Evolutionary conservation across 2,329 filamentous ascomycete species (phyloP).

Genomic region (Xylariaceae sp.): DNA sequence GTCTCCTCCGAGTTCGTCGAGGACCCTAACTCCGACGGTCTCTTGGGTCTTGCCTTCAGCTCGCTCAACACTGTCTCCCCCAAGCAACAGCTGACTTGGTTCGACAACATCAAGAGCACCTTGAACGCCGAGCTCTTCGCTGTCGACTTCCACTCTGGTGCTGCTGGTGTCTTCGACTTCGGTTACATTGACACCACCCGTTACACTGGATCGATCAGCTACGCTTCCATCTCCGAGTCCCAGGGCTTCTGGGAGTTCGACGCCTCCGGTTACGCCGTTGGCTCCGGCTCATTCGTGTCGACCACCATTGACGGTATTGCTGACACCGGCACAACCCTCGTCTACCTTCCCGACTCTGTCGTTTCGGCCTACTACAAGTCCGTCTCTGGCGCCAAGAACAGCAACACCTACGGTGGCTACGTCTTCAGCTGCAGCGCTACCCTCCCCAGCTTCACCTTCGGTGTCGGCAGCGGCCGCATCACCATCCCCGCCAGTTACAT

Average conservation of each 20-base stretch:
- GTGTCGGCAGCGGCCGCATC: slow-evolving; percentile 44
- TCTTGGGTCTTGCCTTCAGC: slow-evolving; percentile 27
- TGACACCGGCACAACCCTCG: slow-evolving; percentile 58
- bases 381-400: slow-evolving; percentile 41
- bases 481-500: slow-evolving; percentile 48
- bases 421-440: slow-evolving; percentile 47
- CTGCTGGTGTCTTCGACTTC: slow-evolving; percentile 33
- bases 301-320: slow-evolving; percentile 42
- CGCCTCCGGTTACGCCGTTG: slow-evolving; percentile 27
- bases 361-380: slow-evolving; percentile 49
- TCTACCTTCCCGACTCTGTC: slow-evolving; percentile 40
- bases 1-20: slow-evolving; percentile 22
- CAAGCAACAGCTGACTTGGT: slow-evolving; percentile 21
- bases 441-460: slow-evolving; percentile 49
- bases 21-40: slow-evolving; percentile 22
- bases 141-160: slow-evolving; percentile 25
- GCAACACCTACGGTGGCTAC: slow-evolving; percentile 42
- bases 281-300: slow-evolving; percentile 18
- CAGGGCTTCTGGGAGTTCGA: slow-evolving; percentile 34
- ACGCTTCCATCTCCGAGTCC: slow-evolving; percentile 25
- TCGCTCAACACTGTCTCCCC: slow-evolving; percentile 22
- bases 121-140: slow-evolving; percentile 25
- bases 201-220: slow-evolving; percentile 28
- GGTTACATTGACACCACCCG: slow-evolving; percentile 30
- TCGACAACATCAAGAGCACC: slow-evolving; percentile 23